A percentile compares a stretch with the other conserved stretches of the same genome.
These are phyloP conservation scores for Rubus idaeus DNA, from an alignment of 306 rosid species.

Conservation along the genomic window DNA sequence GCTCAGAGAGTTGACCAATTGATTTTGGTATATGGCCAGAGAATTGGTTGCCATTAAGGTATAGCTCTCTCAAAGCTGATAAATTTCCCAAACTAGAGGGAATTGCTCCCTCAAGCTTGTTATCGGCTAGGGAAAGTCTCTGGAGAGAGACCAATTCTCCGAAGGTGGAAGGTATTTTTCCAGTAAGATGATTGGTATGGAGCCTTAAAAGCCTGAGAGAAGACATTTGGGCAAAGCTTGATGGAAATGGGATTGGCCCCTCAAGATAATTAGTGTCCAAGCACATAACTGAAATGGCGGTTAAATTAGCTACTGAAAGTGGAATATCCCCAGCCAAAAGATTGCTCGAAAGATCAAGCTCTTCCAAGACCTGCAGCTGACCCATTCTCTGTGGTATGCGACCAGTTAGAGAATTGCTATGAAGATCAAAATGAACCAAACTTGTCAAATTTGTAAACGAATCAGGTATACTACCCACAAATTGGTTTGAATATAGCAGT, in stretches of 20 bases:
- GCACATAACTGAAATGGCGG: conserved; percentile 45
- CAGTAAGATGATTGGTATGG: conserved; percentile 45
- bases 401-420: conserved; percentile 42
- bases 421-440: conserved; percentile 50
- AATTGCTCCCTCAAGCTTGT: conserved; percentile 52
- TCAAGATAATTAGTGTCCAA: conserved; percentile 50
- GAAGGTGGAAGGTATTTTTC: conserved; percentile 43
- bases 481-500: conserved; percentile 41
- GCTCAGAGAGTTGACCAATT: conserved; percentile 51
- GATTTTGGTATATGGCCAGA: conserved; percentile 60
- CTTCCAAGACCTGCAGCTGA: conserved; percentile 42
- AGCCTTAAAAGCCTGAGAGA: conserved; percentile 46
- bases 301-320: conserved; percentile 45
- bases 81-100: conserved; percentile 57
- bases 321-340: conserved; percentile 52
- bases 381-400: conserved; percentile 44
- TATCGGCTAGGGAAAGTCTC: conserved; percentile 50
- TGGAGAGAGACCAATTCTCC: conserved; percentile 49
- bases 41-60: conserved; percentile 45
- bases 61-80: conserved; percentile 43
- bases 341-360: conserved; percentile 63
- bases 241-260: conserved; percentile 60
- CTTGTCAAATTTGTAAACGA: conserved; percentile 45
- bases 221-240: conserved; percentile 46
- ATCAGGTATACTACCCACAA: conserved; percentile 48